Percentiles rank a stretch among this genome's conserved stretches.
Evolutionary conservation across 2,329 filamentous ascomycete species (phyloP).

Genomic region (Magnaporthales sp.): DNA sequence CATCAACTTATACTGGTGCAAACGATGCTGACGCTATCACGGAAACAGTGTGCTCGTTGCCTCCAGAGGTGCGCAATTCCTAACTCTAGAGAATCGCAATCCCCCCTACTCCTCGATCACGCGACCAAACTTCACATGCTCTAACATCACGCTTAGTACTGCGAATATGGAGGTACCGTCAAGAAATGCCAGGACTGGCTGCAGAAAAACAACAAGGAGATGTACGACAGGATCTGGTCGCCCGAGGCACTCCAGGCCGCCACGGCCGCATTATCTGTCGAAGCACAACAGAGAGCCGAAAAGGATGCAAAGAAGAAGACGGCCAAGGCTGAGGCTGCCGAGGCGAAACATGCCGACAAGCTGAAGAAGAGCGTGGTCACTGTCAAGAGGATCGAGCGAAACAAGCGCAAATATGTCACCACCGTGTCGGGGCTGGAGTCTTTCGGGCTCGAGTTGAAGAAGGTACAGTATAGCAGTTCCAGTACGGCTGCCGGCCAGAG

Average conservation of each 20-base stretch:
- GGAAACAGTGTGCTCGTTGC: constrained; percentile 50
- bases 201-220: constrained; percentile 58
- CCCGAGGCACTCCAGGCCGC: constrained; percentile 80
- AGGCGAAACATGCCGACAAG: constrained; percentile 74
- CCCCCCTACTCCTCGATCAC: neutral
- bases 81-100: neutral
- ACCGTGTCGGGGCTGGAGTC: constrained; percentile 84
- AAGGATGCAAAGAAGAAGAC: constrained; percentile 97
- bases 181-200: constrained; percentile 99
- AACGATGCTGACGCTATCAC: neutral
- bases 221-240: constrained; percentile 80
- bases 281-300: constrained; percentile 87
- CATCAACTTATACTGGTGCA: neutral
- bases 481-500: neutral
- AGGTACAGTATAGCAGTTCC: constrained; percentile 33
- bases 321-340: constrained; percentile 81
- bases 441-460: constrained; percentile 89
- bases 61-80: constrained; percentile 46
- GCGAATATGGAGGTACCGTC: constrained; percentile 92
- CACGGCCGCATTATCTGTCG: constrained; percentile 76
- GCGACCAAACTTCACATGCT: constrained; percentile 1
- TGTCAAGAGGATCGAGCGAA: constrained; percentile 96
- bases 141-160: constrained; percentile 59
- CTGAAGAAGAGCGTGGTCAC: constrained; percentile 74
- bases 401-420: constrained; percentile 96